A percentile compares a stretch with the other conserved stretches of the same genome.
phyloP scores from a whole-genome alignment of 1,139 yeast species.

The Pichia kudriavzevii region DNA sequence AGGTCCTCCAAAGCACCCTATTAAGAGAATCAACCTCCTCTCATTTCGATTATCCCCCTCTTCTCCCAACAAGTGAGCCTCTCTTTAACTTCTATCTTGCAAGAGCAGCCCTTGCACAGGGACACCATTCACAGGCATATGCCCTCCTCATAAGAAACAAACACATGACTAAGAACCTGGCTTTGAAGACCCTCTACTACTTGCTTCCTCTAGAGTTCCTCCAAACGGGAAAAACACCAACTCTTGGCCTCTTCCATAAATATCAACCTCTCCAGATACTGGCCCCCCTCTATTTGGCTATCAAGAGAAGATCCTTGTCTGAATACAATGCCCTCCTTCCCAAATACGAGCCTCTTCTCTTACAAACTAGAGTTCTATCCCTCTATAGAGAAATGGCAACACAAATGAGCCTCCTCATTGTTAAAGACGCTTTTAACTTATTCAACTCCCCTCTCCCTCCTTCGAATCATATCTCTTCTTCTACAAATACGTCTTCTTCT shows the following conservation, averaged over 20 bases:
- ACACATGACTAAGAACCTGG: slow-evolving; percentile 25
- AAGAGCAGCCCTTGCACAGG: slow-evolving; percentile 11
- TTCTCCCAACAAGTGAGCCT: slow-evolving; percentile 45
- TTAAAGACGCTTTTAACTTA: too few relatives aligned
- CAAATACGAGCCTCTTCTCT: too few relatives aligned
- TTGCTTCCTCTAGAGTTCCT: slow-evolving; percentile 50
- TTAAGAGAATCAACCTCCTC: slow-evolving; percentile 20
- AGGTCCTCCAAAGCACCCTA: slow-evolving; percentile 41
- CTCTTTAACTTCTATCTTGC: slow-evolving; percentile 58
- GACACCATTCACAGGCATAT: slow-evolving; percentile 4
- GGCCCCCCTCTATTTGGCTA: neutral
- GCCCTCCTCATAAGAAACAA: slow-evolving; percentile 24
- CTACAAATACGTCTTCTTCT: too few relatives aligned
- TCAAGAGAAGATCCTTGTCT: too few relatives aligned
- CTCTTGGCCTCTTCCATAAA: slow-evolving; percentile 32
- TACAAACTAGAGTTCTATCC: too few relatives aligned
- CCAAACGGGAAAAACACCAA: slow-evolving; percentile 38
- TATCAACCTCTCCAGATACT: slow-evolving; percentile 29
- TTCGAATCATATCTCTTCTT: too few relatives aligned
- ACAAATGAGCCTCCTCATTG: too few relatives aligned
- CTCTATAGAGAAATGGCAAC: too few relatives aligned
- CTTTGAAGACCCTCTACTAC: slow-evolving; percentile 34
- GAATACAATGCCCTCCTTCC: too few relatives aligned
- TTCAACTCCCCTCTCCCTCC: too few relatives aligned
- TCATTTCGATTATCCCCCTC: slow-evolving; percentile 30